A percentile compares a stretch with the other conserved stretches of the same genome.
Conservation (phyloP, 1,284 basidiomycete genomes). For the Wallemia hederae region DNA sequence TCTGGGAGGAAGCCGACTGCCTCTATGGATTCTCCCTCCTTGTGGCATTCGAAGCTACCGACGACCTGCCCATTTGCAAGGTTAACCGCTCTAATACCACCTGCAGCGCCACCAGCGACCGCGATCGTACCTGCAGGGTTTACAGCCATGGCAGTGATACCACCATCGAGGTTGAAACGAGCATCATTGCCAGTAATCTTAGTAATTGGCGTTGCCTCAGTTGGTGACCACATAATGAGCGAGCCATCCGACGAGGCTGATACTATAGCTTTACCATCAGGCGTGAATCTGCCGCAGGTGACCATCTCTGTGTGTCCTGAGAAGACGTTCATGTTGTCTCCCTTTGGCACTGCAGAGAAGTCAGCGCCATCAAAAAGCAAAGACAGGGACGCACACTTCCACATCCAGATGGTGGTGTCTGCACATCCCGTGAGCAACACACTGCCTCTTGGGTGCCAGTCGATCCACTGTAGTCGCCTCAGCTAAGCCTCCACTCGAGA, state of each 20-base stretch:
- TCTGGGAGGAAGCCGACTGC: conserved; percentile 52
- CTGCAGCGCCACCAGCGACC: conserved; percentile 58
- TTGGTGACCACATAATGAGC: conserved; percentile 77
- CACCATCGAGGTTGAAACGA: conserved; percentile 42
- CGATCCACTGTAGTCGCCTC: conserved; percentile 34
- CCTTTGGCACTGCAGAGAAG: conserved; percentile 42
- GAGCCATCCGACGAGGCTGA: conserved; percentile 60
- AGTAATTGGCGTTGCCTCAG: conserved; percentile 41
- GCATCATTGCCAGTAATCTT: conserved; percentile 43
- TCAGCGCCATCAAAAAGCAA: conserved; percentile 1
- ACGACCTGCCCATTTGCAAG: conserved; percentile 62
- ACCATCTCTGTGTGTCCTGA: conserved; percentile 63
- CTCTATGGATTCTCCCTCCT: conserved; percentile 69
- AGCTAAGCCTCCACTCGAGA: background rate
- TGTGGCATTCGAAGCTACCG: conserved; percentile 48
- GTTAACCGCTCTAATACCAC: conserved; percentile 55
- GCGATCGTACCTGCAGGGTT: conserved; percentile 60
- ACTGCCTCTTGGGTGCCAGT: conserved; percentile 83
- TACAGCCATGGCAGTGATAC: conserved; percentile 58
- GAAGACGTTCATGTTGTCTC: conserved; percentile 82
- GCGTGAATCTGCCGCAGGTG: conserved; percentile 69
- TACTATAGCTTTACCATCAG: conserved; percentile 69
- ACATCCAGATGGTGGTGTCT: conserved; percentile 89
- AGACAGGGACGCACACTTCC: conserved; percentile 38
- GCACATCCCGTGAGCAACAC: conserved; percentile 75